A percentile compares a stretch with the other conserved stretches of the same genome.
phyloP scores from a whole-genome alignment of 768 basidiomycete species.

The Omphalotus guepiniiformis region DNA sequence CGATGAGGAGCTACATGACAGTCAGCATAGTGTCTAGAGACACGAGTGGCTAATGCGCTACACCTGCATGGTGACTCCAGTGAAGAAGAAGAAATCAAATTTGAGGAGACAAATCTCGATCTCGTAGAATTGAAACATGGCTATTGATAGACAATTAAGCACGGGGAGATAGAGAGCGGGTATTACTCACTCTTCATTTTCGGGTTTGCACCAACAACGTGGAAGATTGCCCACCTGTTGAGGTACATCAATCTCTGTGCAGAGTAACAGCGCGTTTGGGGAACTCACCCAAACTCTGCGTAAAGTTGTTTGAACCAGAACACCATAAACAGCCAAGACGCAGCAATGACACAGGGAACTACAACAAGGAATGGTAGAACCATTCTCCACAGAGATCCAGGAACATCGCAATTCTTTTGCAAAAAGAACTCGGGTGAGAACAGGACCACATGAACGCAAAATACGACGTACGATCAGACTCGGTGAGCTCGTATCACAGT shows the following conservation, averaged over 20 bases:
- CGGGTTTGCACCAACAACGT: slow-evolving; percentile 82
- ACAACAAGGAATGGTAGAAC: slow-evolving; percentile 70
- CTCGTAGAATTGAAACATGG: slow-evolving; percentile 87
- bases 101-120: slow-evolving; percentile 85
- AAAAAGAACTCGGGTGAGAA: not conserved
- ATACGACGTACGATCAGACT: slow-evolving; percentile 36
- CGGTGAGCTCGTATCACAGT: slow-evolving; percentile 28
- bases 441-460: not conserved
- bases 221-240: slow-evolving; percentile 84
- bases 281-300: slow-evolving; percentile 72
- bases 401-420: slow-evolving; percentile 43
- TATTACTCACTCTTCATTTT: slow-evolving; percentile 69
- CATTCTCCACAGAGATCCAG: slow-evolving; percentile 51
- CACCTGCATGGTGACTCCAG: slow-evolving; percentile 87
- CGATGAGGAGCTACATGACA: slow-evolving; percentile 64
- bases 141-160: slow-evolving; percentile 29
- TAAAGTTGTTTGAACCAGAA: slow-evolving; percentile 72
- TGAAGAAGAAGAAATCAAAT: slow-evolving; percentile 87
- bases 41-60: slow-evolving; percentile 3
- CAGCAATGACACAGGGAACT: slow-evolving; percentile 63
- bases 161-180: not conserved
- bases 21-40: not conserved
- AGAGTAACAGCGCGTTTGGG: not conserved
- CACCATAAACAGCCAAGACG: slow-evolving; percentile 60
- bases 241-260: not conserved